Evolutionary conservation across 129 eudicot genomes (phyloP).

Genomic region (Sambucus nigra): DNA sequence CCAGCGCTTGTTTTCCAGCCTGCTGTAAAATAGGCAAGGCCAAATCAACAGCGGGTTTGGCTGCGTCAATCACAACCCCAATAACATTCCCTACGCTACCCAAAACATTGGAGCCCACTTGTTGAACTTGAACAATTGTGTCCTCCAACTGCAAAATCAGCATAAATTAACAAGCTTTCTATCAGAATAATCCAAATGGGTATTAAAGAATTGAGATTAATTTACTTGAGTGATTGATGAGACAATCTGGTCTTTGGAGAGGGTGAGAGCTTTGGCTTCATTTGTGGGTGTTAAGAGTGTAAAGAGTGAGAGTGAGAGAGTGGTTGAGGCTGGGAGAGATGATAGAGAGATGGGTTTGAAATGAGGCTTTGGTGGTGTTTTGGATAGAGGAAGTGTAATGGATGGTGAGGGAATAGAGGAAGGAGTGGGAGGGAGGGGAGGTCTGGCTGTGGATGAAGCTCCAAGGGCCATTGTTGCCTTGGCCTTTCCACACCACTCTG

Average conservation of each 20-base stretch:
- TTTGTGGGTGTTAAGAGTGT: constrained; percentile 45
- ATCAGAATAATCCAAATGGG: too few relatives aligned
- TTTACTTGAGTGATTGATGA: constrained; percentile 76
- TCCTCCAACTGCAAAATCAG: constrained; percentile 57
- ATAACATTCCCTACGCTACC: constrained; percentile 35
- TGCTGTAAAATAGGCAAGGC: constrained; percentile 72
- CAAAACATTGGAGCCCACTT: constrained; percentile 46
- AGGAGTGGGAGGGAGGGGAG: constrained; percentile 33
- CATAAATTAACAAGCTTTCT: constrained; percentile 8
- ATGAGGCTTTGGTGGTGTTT: constrained; percentile 39
- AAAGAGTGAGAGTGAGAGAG: constrained; percentile 53
- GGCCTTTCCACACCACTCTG: constrained; percentile 25
- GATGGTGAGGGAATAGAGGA: constrained; percentile 26
- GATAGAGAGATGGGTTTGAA: constrained; percentile 23
- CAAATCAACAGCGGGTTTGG: constrained; percentile 66
- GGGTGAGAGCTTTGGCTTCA: constrained; percentile 46
- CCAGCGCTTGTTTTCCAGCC: constrained; percentile 75
- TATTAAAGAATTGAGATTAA: too few relatives aligned
- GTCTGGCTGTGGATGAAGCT: constrained; percentile 67
- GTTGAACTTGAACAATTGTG: constrained; percentile 63
- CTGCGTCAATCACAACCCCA: constrained; percentile 37
- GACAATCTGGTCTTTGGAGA: constrained; percentile 73
- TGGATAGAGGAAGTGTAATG: constrained; percentile 26
- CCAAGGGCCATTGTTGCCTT: constrained; percentile 69
- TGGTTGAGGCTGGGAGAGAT: constrained; percentile 43